Evolutionary conservation across 1,284 basidiomycete species (phyloP).

Genomic region (Cryptococcus jaspeensis): DNA sequence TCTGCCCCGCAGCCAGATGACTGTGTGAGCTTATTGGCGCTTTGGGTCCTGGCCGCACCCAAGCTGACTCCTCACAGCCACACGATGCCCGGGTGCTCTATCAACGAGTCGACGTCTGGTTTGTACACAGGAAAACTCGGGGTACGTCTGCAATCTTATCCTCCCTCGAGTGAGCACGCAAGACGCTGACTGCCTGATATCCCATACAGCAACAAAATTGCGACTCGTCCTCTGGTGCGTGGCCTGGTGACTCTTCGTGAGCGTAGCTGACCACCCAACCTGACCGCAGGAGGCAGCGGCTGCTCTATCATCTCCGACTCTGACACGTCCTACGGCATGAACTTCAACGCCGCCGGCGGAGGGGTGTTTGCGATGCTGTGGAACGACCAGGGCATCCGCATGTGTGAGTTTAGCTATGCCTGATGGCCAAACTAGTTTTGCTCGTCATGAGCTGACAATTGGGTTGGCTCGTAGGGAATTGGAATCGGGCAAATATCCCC

Average conservation of each 20-base stretch:
- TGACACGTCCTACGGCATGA: constrained; percentile 62
- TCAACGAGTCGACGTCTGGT: constrained; percentile 23
- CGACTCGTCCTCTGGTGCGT: constrained; percentile 35
- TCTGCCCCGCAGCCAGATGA: constrained; percentile 34
- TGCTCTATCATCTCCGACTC: constrained; percentile 64
- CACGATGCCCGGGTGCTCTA: constrained; percentile 39
- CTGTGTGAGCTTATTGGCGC: constrained; percentile 26
- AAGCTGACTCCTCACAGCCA: constrained; percentile 26
- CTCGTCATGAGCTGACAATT: background rate
- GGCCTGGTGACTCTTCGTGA: constrained; percentile 25
- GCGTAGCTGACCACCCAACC: constrained; percentile 25
- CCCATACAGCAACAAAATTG: constrained; percentile 29
- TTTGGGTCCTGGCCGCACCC: background rate
- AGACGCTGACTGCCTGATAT: background rate
- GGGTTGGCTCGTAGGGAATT: constrained; percentile 56
- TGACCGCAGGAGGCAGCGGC: constrained; percentile 60
- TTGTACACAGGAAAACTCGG: constrained; percentile 32
- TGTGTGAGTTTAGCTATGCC: constrained; percentile 62
- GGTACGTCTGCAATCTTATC: constrained; percentile 12
- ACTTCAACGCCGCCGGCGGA: constrained; percentile 66
- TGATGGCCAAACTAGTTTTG: background rate
- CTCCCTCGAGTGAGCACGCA: background rate
- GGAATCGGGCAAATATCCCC: constrained; percentile 66
- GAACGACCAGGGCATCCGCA: constrained; percentile 64
- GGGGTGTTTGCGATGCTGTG: constrained; percentile 75